Percentiles rank a stretch among this genome's conserved stretches.
Conservation (phyloP, 345 rosid genomes). For the Eucalyptus sideroxylon region DNA sequence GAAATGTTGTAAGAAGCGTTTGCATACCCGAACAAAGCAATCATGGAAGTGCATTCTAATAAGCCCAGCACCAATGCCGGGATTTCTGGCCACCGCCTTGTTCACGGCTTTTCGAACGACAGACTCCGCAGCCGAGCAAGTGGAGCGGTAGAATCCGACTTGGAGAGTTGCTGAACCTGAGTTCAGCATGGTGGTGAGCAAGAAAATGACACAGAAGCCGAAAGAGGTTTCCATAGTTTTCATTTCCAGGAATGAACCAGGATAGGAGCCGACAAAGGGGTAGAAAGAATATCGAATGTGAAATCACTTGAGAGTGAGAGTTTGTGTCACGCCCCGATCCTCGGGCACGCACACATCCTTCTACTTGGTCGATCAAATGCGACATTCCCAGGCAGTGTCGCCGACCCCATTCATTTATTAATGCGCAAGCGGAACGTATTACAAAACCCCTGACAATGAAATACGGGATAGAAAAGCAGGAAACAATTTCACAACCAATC, state of each 20-base stretch:
- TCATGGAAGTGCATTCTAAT: constrained; percentile 15
- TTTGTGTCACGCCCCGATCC: no score
- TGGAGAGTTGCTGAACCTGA: not conserved
- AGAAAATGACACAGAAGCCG: not conserved
- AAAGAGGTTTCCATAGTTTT: not conserved
- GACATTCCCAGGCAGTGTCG: no score
- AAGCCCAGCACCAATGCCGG: not conserved
- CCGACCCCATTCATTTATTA: no score
- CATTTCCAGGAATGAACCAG: not conserved
- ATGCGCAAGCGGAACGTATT: no score
- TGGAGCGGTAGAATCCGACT: not conserved
- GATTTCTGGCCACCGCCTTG: not conserved
- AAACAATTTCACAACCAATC: no score
- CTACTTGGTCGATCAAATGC: no score
- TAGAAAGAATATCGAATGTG: not conserved
- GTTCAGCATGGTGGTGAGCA: not conserved
- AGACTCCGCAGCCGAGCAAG: not conserved
- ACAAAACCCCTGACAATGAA: no score
- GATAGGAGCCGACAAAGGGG: not conserved
- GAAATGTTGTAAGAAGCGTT: not conserved
- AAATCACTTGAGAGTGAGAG: not conserved
- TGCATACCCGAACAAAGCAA: constrained; percentile 1
- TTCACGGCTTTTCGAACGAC: not conserved
- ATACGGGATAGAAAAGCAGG: no score
- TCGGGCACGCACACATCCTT: no score